Percentiles rank a stretch among this genome's conserved stretches.
These are phyloP conservation scores for Zoysia japonica DNA, from an alignment of 176 grass and related monocot genomes.

Conservation along the genomic window DNA sequence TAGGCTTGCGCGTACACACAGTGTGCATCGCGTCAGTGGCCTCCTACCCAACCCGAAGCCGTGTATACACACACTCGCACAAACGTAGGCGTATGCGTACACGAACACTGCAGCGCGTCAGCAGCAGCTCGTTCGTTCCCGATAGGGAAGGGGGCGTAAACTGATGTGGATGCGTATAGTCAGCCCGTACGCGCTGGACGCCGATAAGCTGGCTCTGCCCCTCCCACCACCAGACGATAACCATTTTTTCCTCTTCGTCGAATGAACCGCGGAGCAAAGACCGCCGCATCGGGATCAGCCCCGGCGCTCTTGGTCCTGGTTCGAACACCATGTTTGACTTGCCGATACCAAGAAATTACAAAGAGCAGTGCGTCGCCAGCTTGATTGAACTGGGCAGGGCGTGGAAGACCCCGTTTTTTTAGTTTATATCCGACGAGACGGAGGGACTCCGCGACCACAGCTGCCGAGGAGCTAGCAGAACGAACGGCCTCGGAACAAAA, in stretches of 20 bases:
- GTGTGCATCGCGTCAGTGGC: neutral
- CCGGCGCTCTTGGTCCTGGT: neutral
- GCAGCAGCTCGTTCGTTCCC: neutral
- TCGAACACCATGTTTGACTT: slow-evolving; percentile 40
- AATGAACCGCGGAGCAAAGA: slow-evolving; percentile 43
- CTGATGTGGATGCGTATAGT: neutral
- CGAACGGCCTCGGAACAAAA: slow-evolving; percentile 58
- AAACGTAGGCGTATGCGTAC: neutral
- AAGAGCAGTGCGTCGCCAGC: no score
- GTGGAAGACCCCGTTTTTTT: slow-evolving; percentile 5
- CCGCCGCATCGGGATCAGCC: slow-evolving; percentile 48
- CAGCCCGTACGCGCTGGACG: neutral
- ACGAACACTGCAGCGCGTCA: no score
- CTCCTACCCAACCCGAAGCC: neutral
- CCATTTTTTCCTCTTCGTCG: neutral
- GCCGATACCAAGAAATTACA: slow-evolving; percentile 31
- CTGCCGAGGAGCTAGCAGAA: neutral
- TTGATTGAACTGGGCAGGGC: no score
- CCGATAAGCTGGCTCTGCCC: neutral
- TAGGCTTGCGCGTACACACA: slow-evolving; percentile 37
- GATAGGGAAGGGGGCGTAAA: neutral
- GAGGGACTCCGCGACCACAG: neutral
- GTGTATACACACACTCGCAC: neutral
- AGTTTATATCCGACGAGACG: neutral
- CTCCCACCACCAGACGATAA: neutral